Base-by-base conservation (phyloP, 2,329 filamentous ascomycete genomes). In the Fusarium citri region DNA sequence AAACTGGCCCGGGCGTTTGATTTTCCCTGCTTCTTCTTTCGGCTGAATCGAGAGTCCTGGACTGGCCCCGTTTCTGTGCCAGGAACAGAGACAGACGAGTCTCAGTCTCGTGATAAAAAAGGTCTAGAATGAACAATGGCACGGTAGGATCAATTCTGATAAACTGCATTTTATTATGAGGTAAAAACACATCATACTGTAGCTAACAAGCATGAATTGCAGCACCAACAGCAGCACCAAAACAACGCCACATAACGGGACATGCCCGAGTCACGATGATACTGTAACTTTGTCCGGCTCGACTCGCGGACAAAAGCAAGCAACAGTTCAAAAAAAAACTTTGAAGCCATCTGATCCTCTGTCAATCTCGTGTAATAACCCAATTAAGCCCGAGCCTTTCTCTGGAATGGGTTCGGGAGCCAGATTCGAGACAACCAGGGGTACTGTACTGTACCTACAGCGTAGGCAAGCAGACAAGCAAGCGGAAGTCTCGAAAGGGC, bases 371-470 rank as follows among this genome's bases (percentile, higher is more conserved):
- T 56, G 50, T 67, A 22, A 28, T 42, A 42, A 40, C 34, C 49
- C 23, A 20, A 53, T 26, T 25, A 53, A 42, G 50, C 18, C 40
- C 15, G 28, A 46, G 16, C 42, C 37, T 41, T 49, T 54, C 43
- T 45, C 68, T 73, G 69, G 68, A 72, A 74, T 74, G 68, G 54
- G 59, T 43, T 66, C 67, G 49, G 66, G 62, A 67, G 48, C 68
- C 67, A 71, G 67, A 70, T 72, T 72, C 51, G 59, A 70, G 66
- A 72, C 69, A 72, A 31, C 51, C 50, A 49, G 54, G 34, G 62
- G 54, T 62, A 37, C 34, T 37, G 4, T 31, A 31, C 30, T 7
- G 15, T 31, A 31, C 30, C 30, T 37, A n/a, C 34, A 37, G 34
- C 34, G 10, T 18, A 37, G 34, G 4, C 34, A n/a, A 37, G 34